Conservation (phyloP, 768 basidiomycete genomes). For the Lactarius pseudohatsudake region DNA sequence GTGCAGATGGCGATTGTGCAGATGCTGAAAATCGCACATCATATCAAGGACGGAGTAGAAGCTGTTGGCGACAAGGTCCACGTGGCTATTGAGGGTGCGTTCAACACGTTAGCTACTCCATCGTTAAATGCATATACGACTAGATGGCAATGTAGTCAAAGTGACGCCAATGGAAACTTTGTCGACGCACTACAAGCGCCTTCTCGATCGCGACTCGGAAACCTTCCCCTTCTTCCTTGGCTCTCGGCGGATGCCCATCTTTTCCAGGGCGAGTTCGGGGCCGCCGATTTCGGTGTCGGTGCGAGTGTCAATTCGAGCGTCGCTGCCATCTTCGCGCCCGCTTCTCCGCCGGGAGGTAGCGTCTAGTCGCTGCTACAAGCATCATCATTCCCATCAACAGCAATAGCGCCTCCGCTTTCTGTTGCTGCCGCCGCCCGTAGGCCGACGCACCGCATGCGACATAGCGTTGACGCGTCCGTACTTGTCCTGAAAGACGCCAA, state of each 20-base stretch:
- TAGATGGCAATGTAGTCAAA: neutral
- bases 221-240: slow-evolving; percentile 7
- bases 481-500: slow-evolving; percentile 47
- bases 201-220: slow-evolving; percentile 24
- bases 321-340: neutral
- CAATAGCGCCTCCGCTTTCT: neutral
- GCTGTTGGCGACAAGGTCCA: neutral
- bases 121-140: neutral
- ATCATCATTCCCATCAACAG: neutral
- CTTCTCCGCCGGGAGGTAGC: slow-evolving; percentile 28
- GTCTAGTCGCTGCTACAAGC: slow-evolving; percentile 46
- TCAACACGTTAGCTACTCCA: neutral
- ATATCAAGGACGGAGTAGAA: neutral
- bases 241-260: slow-evolving; percentile 1
- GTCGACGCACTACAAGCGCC: slow-evolving; percentile 52
- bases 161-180: slow-evolving; percentile 36
- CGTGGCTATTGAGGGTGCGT: neutral
- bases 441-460: slow-evolving; percentile 62
- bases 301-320: neutral
- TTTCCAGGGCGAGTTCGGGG: slow-evolving; percentile 7
- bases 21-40: neutral
- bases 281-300: slow-evolving; percentile 1
- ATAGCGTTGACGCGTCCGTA: too few species aligned
- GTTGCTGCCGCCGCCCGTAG: slow-evolving; percentile 41
- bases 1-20: neutral